Evolutionary conservation across 495 filamentous ascomycete genomes (phyloP), one percentile per base, ranked within the genome.

Genomic region (Penicillium daleae): DNA sequence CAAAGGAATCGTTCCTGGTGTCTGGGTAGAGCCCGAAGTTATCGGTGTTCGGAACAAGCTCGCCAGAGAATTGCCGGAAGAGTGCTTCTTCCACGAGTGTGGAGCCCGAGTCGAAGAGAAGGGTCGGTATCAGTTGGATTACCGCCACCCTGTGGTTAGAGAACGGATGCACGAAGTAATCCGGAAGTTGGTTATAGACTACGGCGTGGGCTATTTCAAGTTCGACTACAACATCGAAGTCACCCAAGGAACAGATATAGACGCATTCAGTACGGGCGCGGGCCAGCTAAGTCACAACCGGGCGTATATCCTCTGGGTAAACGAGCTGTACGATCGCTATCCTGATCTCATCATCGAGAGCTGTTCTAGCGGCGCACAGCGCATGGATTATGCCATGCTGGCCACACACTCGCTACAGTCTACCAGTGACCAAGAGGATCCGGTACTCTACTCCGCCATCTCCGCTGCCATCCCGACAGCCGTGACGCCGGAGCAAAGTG

Each of bases 141-240:
- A 22, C 15, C 40, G 40, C 3, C 40, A 44, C 8, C 19, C 40
- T 44, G 40, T 17, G 40, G 40, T 44, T 13, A 44, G 13, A 12
- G 1, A 44, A 44, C 40, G 40, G 10, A 44, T 44, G 40, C 4
- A 44, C 40, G 15, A 44, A 44, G 40, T 44, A 4, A 22, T 44
- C 7, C 10, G 15, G 6, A 44, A 44, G 3, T 13, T 44, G 6
- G n/a, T 44, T 8, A 0, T 44, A 8, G 7, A 44, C 0, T 44
- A 44, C 40, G 40, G 40, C 10, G 40, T 44, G 4, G 40, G 40
- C 13, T 44, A 44, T 44, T 44, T 44, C 40, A 44, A 44, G 15
- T 44, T 44, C 15, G 40, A 44, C 40, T 44, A 44, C 40, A 44
- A 44, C n/a, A 44, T 44, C 7, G 40, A 44, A 44, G 40, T 44